Evolutionary conservation across 2,329 filamentous ascomycete species (phyloP), one percentile per base, ranked within the genome.

Genomic region (Ascochyta viciae-villosae): DNA sequence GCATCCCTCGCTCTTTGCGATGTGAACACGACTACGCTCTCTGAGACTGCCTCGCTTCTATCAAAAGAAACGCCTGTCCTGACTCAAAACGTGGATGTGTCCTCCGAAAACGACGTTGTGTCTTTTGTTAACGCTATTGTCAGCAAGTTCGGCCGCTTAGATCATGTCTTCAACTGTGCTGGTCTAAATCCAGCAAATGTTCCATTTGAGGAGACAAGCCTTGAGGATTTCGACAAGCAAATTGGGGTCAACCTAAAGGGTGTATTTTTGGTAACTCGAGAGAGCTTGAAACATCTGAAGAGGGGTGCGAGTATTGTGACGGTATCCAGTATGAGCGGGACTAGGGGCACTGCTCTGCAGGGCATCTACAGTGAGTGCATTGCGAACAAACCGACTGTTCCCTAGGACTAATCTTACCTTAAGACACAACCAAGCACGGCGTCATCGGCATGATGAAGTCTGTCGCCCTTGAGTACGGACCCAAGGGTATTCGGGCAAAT

Each of bases 101-200:
- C 75, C 22, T 72, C 78, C 24, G 70, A 75, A 22, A 58, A 58
- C 1, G 72, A 79, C 38, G 80, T 85, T 3, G 72, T 76, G 9
- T 56, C 65, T 0, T 78, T 76, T 22, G 67, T 86, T 5, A 68
- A 73, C 15, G 57, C 61, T 4, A 75, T 75, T 2, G 52, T 79
- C 5, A 47, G 65, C 5, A 70, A 71, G 22, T 75, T 77, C 35
- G 73, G 73, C n/a, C 54, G 54, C 3, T 61, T 81, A 1, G 64
- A 77, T 49, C 74, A 78, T 35, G 76, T 79, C 1, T 80, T 77
- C 56, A 80, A 81, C 65, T 72, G 77, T 58, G 79, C 78, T 0
- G 80, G 80, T 16, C 68, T 82, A n/a, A 82, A 82, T 56, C 80
- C 80, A 2, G 81, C 77, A 0, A 64, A 67, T 2, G 68, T 77